phyloP scores from a whole-genome alignment of 805 yeast genomes.

The Wickerhamiella alocasiicola region DNA sequence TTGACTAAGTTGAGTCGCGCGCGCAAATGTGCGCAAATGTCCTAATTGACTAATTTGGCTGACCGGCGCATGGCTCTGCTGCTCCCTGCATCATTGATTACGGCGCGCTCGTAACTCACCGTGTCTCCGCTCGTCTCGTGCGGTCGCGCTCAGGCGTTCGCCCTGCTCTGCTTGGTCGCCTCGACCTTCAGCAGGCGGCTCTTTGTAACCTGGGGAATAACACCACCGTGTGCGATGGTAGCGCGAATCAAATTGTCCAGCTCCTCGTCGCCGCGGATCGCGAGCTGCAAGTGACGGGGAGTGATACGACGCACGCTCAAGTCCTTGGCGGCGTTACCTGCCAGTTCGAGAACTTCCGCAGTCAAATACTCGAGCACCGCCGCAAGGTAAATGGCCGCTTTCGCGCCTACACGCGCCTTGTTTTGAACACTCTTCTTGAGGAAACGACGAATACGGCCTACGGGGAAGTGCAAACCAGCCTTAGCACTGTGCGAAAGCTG shows the following conservation, averaged over 20 bases:
- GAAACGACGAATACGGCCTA: constrained; percentile 96
- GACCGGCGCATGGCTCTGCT: no score
- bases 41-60: no score
- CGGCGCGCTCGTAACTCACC: no score
- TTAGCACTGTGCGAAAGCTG: constrained; percentile 23
- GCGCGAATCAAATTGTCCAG: constrained; percentile 87
- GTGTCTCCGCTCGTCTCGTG: no score
- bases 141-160: no score
- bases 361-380: constrained; percentile 94
- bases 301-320: constrained; percentile 98
- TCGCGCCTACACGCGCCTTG: constrained; percentile 76
- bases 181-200: constrained; percentile 64
- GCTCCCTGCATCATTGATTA: no score
- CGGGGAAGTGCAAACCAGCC: constrained; percentile 98
- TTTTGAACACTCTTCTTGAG: constrained; percentile 93
- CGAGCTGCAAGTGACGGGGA: constrained; percentile 97
- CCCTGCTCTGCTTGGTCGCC: constrained; percentile 30
- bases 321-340: constrained; percentile 98
- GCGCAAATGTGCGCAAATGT: no score
- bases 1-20: no score
- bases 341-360: constrained; percentile 94
- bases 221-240: constrained; percentile 99
- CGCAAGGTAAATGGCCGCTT: constrained; percentile 94
- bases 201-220: constrained; percentile 92
- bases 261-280: constrained; percentile 98